Conservation (phyloP, 306 rosid species). For the Begonia peltatifolia region DNA sequence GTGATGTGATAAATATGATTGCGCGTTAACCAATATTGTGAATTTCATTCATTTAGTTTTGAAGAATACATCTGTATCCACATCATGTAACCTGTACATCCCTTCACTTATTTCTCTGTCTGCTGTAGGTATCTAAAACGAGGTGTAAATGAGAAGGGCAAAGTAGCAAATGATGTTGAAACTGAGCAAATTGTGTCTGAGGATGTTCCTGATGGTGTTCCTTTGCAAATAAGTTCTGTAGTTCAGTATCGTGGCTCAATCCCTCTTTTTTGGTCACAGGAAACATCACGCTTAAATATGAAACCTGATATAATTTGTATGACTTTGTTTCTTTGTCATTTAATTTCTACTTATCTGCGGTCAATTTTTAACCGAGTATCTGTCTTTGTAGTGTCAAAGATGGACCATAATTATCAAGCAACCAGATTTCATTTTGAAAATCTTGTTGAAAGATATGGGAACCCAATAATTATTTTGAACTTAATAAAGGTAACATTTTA, state of each 20-base stretch:
- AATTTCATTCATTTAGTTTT: no score
- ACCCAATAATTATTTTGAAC: slow-evolving; percentile 84
- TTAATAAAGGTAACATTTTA: slow-evolving; percentile 61
- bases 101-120: no score
- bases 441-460: slow-evolving; percentile 83
- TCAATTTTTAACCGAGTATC: slow-evolving; percentile 10
- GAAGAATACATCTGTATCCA: no score
- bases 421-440: slow-evolving; percentile 94
- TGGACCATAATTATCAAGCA: slow-evolving; percentile 63
- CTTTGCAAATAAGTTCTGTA: slow-evolving; percentile 71
- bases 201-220: slow-evolving; percentile 50
- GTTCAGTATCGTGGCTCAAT: slow-evolving; percentile 95
- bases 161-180: slow-evolving; percentile 99
- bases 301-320: slow-evolving; percentile 91
- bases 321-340: slow-evolving; percentile 10
- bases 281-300: slow-evolving; percentile 74
- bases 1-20: no score
- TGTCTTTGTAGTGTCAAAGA: slow-evolving; percentile 50
- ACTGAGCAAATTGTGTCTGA: slow-evolving; percentile 83
- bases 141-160: slow-evolving; percentile 88
- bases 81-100: no score
- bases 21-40: no score
- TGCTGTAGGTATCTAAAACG: slow-evolving; percentile 73
- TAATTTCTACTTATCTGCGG: background rate
- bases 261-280: slow-evolving; percentile 98